These are phyloP conservation scores for Verticillium isaacii DNA, from an alignment of 2,329 filamentous ascomycete genomes.

Conservation along the genomic window DNA sequence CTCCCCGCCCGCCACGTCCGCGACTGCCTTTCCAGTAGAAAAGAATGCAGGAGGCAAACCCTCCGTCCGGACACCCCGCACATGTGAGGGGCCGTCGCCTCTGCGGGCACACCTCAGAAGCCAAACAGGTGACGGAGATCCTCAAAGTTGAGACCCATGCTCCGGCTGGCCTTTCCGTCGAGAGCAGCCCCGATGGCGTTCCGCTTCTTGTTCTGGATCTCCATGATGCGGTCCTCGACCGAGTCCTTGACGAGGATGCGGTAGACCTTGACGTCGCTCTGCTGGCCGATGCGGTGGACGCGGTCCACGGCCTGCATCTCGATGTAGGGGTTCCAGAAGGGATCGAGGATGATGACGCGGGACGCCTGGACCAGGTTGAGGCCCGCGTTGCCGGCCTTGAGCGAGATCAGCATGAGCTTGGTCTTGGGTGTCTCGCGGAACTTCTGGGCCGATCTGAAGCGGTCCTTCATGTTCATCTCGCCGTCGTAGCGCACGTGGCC, in stretches of 20 bases:
- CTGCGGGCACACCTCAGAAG: not conserved
- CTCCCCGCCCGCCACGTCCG: no score
- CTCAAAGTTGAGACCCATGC: conserved; percentile 59
- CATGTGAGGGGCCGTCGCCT: not conserved
- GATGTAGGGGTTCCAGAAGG: conserved; percentile 92
- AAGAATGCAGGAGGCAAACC: not conserved
- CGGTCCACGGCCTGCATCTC: conserved; percentile 91
- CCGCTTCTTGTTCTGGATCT: conserved; percentile 74
- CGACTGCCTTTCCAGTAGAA: not conserved
- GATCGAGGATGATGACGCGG: conserved; percentile 85
- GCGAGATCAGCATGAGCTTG: conserved; percentile 70
- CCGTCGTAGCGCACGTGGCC: conserved; percentile 71
- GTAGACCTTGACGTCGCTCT: conserved; percentile 69
- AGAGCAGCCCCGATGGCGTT: conserved; percentile 73
- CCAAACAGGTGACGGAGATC: conserved; percentile 69
- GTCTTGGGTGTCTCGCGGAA: conserved; percentile 57
- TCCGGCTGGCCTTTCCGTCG: conserved; percentile 64
- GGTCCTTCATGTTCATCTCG: conserved; percentile 61
- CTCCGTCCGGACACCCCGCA: not conserved
- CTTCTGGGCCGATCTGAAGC: conserved; percentile 61
- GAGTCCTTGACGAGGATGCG: conserved; percentile 72
- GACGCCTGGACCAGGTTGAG: conserved; percentile 81
- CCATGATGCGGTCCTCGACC: conserved; percentile 82
- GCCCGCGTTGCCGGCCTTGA: conserved; percentile 79
- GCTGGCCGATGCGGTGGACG: conserved; percentile 82